These are phyloP conservation scores for Melastoma malabathricum DNA, from an alignment of 345 rosid species.

Conservation along the genomic window DNA sequence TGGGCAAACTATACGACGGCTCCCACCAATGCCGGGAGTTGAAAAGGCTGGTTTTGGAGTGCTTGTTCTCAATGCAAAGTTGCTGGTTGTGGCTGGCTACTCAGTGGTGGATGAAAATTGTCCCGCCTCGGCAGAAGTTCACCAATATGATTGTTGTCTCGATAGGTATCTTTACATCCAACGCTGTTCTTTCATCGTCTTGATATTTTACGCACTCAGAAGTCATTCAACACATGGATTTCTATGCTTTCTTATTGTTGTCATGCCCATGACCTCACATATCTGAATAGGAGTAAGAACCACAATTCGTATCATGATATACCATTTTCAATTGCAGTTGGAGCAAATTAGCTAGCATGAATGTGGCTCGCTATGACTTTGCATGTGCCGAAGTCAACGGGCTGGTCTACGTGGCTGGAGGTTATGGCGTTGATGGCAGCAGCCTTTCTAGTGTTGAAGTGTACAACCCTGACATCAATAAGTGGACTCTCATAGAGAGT, in stretches of 20 bases:
- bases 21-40: constrained; percentile 88
- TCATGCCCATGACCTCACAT: no score
- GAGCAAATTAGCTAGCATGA: constrained; percentile 69
- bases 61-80: constrained; percentile 66
- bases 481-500: constrained; percentile 62
- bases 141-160: constrained; percentile 77
- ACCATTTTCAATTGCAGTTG: constrained; percentile 35
- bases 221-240: no score
- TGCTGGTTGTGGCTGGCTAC: constrained; percentile 76
- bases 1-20: constrained; percentile 43
- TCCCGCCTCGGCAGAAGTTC: constrained; percentile 57
- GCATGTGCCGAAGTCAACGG: constrained; percentile 91
- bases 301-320: no score
- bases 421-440: constrained; percentile 57
- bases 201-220: no score
- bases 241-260: no score
- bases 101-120: constrained; percentile 34
- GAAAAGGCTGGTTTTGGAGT: constrained; percentile 65
- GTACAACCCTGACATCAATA: constrained; percentile 51
- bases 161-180: constrained; percentile 39
- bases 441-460: constrained; percentile 76
- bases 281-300: no score
- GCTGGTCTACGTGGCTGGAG: constrained; percentile 73
- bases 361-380: constrained; percentile 71
- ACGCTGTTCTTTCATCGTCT: not conserved